Evolutionary conservation across 1,284 basidiomycete genomes (phyloP).

Genomic region (Boletus semigastroideus): DNA sequence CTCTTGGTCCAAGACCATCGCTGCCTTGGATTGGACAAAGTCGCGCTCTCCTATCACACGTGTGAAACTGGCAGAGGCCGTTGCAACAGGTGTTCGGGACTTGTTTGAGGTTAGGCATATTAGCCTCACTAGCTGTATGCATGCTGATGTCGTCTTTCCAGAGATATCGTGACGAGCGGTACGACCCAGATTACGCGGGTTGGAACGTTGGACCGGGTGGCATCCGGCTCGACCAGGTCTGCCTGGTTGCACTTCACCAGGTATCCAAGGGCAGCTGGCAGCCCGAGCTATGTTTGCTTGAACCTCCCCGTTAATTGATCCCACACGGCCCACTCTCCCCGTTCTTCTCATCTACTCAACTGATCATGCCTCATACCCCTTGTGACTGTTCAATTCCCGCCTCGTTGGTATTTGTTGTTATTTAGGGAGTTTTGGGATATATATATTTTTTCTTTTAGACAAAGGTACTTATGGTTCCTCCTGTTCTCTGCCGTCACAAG

Average conservation of each 20-base stretch:
- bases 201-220: conserved; percentile 30
- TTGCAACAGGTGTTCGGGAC: conserved; percentile 39
- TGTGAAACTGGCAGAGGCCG: conserved; percentile 40
- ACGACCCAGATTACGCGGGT: conserved; percentile 8
- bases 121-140: background rate
- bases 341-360: background rate
- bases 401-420: background rate
- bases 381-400: background rate
- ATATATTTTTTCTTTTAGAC: background rate
- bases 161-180: conserved; percentile 15
- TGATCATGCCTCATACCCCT: background rate
- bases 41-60: conserved; percentile 33
- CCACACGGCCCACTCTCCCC: background rate
- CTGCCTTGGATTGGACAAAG: conserved; percentile 32
- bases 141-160: conserved; percentile 9
- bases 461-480: conserved; percentile 2
- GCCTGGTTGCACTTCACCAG: conserved; percentile 25
- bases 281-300: conserved; percentile 29
- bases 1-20: conserved; percentile 29
- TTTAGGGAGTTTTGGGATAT: background rate
- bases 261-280: conserved; percentile 35
- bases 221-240: conserved; percentile 25
- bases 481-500: background rate
- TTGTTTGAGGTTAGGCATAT: conserved; percentile 35
- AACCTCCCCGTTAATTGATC: conserved; percentile 11